Conservation (phyloP, 2,329 filamentous ascomycete species). For the Cladosporium sphaerospermum region DNA sequence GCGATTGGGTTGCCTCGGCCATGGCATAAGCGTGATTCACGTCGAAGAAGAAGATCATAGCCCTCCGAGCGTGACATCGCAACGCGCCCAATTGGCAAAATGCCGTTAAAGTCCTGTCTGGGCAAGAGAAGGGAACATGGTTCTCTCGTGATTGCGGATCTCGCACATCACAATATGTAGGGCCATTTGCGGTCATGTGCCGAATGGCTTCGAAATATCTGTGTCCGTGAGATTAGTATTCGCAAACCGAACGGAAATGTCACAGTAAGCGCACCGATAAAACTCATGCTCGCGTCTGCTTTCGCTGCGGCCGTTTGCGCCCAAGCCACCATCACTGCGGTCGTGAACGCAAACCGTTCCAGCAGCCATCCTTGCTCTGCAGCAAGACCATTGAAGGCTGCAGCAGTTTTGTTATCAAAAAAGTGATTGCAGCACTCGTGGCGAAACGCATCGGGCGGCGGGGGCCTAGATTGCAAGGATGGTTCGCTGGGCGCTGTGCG, state of each 20-base stretch:
- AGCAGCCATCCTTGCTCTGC: no score
- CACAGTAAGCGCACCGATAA: slow-evolving; percentile 16
- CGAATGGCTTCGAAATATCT: slow-evolving; percentile 25
- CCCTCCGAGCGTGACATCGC: slow-evolving; percentile 42
- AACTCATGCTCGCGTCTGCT: slow-evolving; percentile 27
- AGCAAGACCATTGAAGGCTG: no score
- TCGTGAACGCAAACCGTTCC: no score
- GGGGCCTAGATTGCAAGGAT: no score
- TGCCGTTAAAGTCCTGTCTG: slow-evolving; percentile 37
- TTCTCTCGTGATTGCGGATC: slow-evolving; percentile 18
- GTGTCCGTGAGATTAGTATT: not conserved
- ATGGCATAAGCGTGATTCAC: slow-evolving; percentile 45
- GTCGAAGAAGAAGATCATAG: slow-evolving; percentile 51
- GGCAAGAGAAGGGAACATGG: slow-evolving; percentile 25
- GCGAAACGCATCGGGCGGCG: no score
- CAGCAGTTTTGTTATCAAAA: no score
- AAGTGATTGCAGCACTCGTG: no score
- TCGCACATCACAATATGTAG: slow-evolving; percentile 22
- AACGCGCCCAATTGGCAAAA: slow-evolving; percentile 49
- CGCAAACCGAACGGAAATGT: not conserved
- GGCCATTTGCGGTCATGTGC: slow-evolving; percentile 22
- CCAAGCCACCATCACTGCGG: no score
- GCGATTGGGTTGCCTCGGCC: slow-evolving; percentile 46
- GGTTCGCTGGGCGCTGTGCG: no score
- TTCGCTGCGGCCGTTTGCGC: slow-evolving; percentile 13